phyloP scores from a whole-genome alignment of 2,329 filamentous ascomycete species.

The Camillea tinctor region DNA sequence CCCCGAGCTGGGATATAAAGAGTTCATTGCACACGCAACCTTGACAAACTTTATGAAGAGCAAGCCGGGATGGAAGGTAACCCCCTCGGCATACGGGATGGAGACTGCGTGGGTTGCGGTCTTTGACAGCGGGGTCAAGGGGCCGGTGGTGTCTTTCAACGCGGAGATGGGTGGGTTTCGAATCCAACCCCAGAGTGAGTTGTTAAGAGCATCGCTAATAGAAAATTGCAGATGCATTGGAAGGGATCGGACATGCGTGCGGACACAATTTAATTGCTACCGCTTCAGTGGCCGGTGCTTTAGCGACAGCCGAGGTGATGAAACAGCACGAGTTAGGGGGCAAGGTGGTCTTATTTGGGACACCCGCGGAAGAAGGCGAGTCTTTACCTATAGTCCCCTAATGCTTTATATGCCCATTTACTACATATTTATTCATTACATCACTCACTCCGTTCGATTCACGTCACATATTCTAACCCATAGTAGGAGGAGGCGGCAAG shows the following conservation, averaged over 20 bases:
- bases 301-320: constrained; percentile 47
- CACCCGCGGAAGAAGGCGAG: constrained; percentile 51
- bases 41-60: constrained; percentile 47
- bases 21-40: constrained; percentile 48
- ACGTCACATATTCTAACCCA: constrained; percentile 1
- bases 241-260: constrained; percentile 51
- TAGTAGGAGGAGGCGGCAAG: constrained; percentile 47
- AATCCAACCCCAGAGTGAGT: background rate
- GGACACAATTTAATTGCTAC: constrained; percentile 56
- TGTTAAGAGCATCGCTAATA: constrained; percentile 11
- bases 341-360: constrained; percentile 48
- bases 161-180: constrained; percentile 42
- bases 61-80: constrained; percentile 49
- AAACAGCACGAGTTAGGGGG: constrained; percentile 41
- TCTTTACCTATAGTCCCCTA: background rate
- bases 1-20: constrained; percentile 48
- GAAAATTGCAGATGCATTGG: constrained; percentile 43
- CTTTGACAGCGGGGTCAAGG: constrained; percentile 44
- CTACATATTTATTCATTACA: no score
- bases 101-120: constrained; percentile 53
- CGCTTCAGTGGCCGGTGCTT: constrained; percentile 44
- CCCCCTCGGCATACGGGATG: constrained; percentile 49
- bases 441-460: no score
- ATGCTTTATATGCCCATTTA: no score
- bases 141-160: constrained; percentile 47